Evolutionary conservation across 768 basidiomycete species (phyloP).

Genomic region (Pleurotus tuber-regium): DNA sequence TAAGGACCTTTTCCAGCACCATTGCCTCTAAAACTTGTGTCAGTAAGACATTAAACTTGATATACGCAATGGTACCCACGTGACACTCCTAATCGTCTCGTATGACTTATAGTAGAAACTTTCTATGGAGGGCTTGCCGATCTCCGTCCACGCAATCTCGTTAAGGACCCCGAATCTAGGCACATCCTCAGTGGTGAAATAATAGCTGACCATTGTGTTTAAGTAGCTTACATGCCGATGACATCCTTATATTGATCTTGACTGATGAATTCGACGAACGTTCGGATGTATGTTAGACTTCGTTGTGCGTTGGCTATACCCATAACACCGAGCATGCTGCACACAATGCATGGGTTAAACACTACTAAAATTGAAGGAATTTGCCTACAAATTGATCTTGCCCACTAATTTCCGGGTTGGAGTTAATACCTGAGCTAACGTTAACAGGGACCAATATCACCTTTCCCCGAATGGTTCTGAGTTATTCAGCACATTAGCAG

Average conservation of each 20-base stretch:
- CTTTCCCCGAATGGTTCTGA: conserved; percentile 58
- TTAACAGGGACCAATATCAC: neutral
- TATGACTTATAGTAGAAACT: conserved; percentile 46
- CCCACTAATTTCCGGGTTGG: conserved; percentile 51
- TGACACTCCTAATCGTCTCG: conserved; percentile 40
- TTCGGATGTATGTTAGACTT: conserved; percentile 79
- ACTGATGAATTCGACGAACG: conserved; percentile 80
- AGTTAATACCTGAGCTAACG: no score
- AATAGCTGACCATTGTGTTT: no score
- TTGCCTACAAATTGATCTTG: conserved; percentile 56
- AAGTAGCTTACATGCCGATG: conserved; percentile 60
- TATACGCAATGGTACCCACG: conserved; percentile 22
- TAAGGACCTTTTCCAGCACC: conserved; percentile 59
- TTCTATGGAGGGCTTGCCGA: conserved; percentile 45
- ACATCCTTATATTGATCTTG: conserved; percentile 77
- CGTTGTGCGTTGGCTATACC: conserved; percentile 88
- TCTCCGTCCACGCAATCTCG: conserved; percentile 56
- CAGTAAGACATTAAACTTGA: conserved; percentile 13
- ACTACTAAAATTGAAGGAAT: neutral
- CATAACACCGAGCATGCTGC: conserved; percentile 76
- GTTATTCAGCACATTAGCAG: conserved; percentile 1
- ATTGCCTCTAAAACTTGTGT: conserved; percentile 46
- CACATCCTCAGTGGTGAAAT: no score
- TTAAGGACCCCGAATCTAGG: conserved; percentile 57
- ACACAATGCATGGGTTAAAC: conserved; percentile 8